Conservation (phyloP, 2,329 filamentous ascomycete species). For the Fusarium tuaranense region DNA sequence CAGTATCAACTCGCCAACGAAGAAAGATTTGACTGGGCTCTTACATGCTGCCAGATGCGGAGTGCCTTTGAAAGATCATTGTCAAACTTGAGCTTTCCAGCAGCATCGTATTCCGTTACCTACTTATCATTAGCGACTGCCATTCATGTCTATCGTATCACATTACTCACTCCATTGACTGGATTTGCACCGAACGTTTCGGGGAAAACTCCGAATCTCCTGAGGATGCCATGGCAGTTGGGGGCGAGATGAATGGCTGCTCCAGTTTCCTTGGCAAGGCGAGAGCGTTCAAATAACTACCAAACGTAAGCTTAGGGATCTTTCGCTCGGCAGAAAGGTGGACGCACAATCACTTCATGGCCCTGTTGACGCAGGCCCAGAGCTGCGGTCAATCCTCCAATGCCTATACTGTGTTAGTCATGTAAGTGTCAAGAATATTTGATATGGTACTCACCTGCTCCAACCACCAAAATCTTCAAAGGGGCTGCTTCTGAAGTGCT, state of each 20-base stretch:
- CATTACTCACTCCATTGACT: constrained; percentile 42
- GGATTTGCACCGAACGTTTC: constrained; percentile 55
- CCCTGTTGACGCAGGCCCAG: constrained; percentile 62
- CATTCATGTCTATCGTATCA: background rate
- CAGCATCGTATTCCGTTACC: constrained; percentile 51
- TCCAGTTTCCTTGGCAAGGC: constrained; percentile 66
- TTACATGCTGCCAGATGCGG: constrained; percentile 58
- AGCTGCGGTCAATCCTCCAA: constrained; percentile 61
- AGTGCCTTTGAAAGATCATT: constrained; percentile 50
- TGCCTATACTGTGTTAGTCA: constrained; percentile 47
- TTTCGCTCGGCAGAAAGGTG: constrained; percentile 26
- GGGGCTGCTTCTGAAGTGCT: background rate
- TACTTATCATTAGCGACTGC: constrained; percentile 29
- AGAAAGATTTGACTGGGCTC: background rate
- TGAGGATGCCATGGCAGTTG: constrained; percentile 69
- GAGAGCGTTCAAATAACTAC: constrained; percentile 67
- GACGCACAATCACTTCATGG: constrained; percentile 54
- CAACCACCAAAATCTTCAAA: constrained; percentile 35
- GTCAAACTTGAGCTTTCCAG: constrained; percentile 52
- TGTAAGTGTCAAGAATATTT: rapidly evolving
- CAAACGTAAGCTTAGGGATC: constrained; percentile 1
- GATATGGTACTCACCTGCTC: constrained; percentile 26
- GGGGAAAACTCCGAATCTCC: constrained; percentile 52
- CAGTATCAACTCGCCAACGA: background rate
- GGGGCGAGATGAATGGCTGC: constrained; percentile 73